These are phyloP conservation scores for Letharia lupina DNA, from an alignment of 495 filamentous ascomycete genomes.

Conservation along the genomic window DNA sequence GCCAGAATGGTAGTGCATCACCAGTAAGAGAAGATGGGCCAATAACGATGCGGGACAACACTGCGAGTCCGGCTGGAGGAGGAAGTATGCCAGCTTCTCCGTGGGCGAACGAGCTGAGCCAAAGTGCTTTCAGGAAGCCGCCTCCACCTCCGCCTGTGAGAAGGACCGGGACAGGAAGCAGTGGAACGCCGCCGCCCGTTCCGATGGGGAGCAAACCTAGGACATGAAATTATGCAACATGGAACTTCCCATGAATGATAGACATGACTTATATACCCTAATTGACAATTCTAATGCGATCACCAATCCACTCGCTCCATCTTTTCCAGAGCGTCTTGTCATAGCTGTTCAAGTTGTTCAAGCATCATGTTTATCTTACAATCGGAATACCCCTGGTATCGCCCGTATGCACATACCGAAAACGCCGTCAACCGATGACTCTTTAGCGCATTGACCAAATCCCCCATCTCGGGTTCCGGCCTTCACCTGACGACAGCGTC, in stretches of 20 bases:
- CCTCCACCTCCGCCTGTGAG: slow-evolving; percentile 18
- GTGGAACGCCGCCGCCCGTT: slow-evolving; percentile 14
- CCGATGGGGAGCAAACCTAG: slow-evolving; percentile 21
- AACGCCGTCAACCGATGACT: neutral
- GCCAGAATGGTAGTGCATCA: slow-evolving; percentile 2
- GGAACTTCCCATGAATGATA: neutral
- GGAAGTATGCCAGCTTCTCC: slow-evolving; percentile 11
- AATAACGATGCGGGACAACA: neutral
- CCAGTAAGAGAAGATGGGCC: slow-evolving; percentile 3
- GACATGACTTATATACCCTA: slow-evolving; percentile 11
- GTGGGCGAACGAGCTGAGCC: slow-evolving; percentile 16
- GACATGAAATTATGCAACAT: neutral
- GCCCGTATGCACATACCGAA: neutral
- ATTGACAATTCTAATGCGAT: neutral
- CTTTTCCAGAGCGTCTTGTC: neutral
- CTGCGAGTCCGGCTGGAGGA: neutral
- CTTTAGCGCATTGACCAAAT: neutral
- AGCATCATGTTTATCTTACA: neutral
- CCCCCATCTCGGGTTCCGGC: neutral
- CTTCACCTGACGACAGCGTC: neutral
- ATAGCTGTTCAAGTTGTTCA: neutral
- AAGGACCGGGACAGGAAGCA: slow-evolving; percentile 6
- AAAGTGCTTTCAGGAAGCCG: slow-evolving; percentile 10
- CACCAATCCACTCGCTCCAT: neutral
- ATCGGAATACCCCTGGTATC: neutral